Conservation (phyloP, 2,329 filamentous ascomycete genomes). For the Talaromyces amestolkiae region DNA sequence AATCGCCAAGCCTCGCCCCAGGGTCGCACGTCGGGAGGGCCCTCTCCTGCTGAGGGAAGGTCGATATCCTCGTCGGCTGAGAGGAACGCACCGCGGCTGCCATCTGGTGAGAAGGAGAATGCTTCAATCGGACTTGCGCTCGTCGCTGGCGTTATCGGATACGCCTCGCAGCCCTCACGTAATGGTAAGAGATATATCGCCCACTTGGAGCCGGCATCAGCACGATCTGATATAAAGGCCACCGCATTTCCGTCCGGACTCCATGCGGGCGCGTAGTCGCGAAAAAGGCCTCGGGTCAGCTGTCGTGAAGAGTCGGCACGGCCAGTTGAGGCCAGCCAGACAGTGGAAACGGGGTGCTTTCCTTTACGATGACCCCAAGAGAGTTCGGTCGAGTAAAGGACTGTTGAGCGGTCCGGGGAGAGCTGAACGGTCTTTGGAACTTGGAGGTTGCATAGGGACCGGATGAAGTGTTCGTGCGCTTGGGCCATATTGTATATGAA, state of each 20-base stretch:
- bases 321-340: slow-evolving; percentile 20
- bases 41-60: background rate
- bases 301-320: slow-evolving; percentile 14
- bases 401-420: slow-evolving; percentile 4
- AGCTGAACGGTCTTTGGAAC: slow-evolving; percentile 5
- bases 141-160: slow-evolving; percentile 16
- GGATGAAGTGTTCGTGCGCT: slow-evolving; percentile 3
- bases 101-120: slow-evolving; percentile 17
- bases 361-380: slow-evolving; percentile 9
- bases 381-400: slow-evolving; percentile 10
- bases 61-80: slow-evolving; percentile 17
- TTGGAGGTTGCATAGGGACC: slow-evolving; percentile 9
- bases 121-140: slow-evolving; percentile 12
- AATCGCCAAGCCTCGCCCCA: slow-evolving; percentile 19
- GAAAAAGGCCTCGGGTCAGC: slow-evolving; percentile 20
- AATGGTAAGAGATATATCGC: slow-evolving; percentile 17
- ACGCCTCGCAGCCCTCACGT: slow-evolving; percentile 9
- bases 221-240: slow-evolving; percentile 21
- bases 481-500: background rate
- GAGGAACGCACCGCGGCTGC: slow-evolving; percentile 17
- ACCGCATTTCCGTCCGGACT: slow-evolving; percentile 20
- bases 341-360: slow-evolving; percentile 1
- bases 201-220: slow-evolving; percentile 15
- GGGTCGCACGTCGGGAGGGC: background rate
- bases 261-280: slow-evolving; percentile 20